Conservation (phyloP, 257 asterid genomes). For the Salvia splendens region DNA sequence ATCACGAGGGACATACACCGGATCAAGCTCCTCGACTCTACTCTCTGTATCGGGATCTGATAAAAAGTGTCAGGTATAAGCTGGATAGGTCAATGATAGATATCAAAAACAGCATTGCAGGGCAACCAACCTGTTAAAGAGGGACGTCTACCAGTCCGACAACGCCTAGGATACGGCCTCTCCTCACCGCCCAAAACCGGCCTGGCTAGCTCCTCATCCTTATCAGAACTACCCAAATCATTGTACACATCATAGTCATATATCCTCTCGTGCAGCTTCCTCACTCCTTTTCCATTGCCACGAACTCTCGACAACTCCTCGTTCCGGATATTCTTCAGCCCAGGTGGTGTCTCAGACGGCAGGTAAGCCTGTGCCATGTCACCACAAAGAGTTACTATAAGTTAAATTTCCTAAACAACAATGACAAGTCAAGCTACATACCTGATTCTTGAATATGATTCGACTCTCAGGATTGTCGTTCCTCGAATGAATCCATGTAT, state of each 20-base stretch:
- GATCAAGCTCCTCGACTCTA: slow-evolving; percentile 80
- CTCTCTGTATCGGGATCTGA: slow-evolving; percentile 65
- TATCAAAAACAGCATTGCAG: slow-evolving; percentile 2
- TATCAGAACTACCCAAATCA: slow-evolving; percentile 88
- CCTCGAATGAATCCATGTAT: slow-evolving; percentile 88
- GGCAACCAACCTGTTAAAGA: slow-evolving; percentile 49
- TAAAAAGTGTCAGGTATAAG: neutral
- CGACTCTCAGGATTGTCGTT: slow-evolving; percentile 74
- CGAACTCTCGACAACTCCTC: slow-evolving; percentile 68
- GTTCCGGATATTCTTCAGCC: slow-evolving; percentile 72
- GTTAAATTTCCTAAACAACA: no score
- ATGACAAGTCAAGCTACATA: neutral
- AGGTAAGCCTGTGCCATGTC: slow-evolving; percentile 56
- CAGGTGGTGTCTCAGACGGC: slow-evolving; percentile 83
- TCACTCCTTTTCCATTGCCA: slow-evolving; percentile 69
- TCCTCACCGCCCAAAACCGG: slow-evolving; percentile 61
- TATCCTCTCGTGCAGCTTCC: slow-evolving; percentile 72
- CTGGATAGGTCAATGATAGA: neutral
- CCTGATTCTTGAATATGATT: slow-evolving; percentile 82
- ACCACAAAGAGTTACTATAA: slow-evolving; percentile 10
- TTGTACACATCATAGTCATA: slow-evolving; percentile 82
- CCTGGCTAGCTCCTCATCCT: slow-evolving; percentile 57
- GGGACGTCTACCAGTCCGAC: slow-evolving; percentile 79
- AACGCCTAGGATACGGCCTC: slow-evolving; percentile 89
- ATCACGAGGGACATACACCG: slow-evolving; percentile 88